Base-by-base conservation (phyloP, 441 rosid species). In the Croton setiger region DNA sequence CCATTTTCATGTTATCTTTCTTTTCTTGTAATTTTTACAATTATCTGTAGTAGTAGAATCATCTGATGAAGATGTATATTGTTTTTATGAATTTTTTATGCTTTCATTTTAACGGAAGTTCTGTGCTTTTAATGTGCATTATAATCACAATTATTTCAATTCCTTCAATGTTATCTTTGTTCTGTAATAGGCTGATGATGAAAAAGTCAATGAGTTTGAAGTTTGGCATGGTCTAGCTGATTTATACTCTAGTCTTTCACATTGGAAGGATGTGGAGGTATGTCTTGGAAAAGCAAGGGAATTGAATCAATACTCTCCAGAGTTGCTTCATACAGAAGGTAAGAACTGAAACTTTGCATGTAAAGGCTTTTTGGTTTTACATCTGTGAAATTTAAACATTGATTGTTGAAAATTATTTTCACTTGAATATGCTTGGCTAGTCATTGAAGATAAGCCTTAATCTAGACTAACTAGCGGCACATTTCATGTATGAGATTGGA, bases 211-310 rank as follows among this genome's bases (percentile, higher is more conserved):
- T 60, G 98, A 91, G 77, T 91, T 89, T 72, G 95, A 94, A 82
- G 96, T 91, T 68, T 94, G 97, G 97, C 92, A 88, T 72, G 97
- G 95, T 63, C 89, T 94, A 36, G 95, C 97, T 51, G 83, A 77
- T 78, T 75, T 94, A 47, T 94, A 91, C 81, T 87, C 96, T 10
- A 83, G 88, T 69, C 96, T 94, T 76, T 84, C 88, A 2, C 88
- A 86, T 70, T 94, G 96, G 98, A 88, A 88, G 74, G 98, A 94
- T 31, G 97, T 84, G 7, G 97, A 87, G 85, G 81, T 85, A 44
- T 94, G 98, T 71, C 70, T 94, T 60, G 81, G 75, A 54, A 94
- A 89, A 74, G 97, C 92, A 14, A 79, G 88, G 41, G 96, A 87
- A 69, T 79, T 89, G 74, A 89, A 88, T 72, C 83, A 79, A 41